Conservation (phyloP, 768 basidiomycete species). For the Phanerochaete carnosa region DNA sequence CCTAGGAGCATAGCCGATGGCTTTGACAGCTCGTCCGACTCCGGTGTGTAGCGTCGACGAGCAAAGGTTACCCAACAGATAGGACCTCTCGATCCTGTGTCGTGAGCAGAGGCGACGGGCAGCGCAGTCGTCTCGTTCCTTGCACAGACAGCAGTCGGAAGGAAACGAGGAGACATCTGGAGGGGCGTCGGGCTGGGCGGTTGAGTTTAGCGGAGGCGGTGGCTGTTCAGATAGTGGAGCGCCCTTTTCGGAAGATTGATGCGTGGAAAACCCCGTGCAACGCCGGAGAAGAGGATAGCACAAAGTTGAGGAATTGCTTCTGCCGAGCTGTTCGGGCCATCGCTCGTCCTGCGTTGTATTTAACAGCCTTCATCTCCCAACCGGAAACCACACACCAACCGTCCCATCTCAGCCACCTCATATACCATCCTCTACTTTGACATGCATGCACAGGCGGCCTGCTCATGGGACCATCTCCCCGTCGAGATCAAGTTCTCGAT, state of each 20-base stretch:
- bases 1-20: background rate
- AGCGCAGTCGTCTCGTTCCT: too few species aligned
- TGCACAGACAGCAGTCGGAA: too few species aligned
- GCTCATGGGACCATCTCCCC: conserved; percentile 55
- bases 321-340: background rate
- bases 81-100: too few species aligned
- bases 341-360: background rate
- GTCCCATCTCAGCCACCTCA: background rate
- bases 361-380: background rate
- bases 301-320: background rate
- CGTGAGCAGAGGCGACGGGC: too few species aligned
- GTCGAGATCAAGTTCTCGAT: conserved; percentile 63
- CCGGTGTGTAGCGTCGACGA: background rate
- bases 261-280: background rate
- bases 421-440: conserved; percentile 7
- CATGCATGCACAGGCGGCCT: conserved; percentile 1
- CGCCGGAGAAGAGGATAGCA: background rate
- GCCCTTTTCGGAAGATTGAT: background rate
- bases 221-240: background rate
- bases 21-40: conserved; percentile 5
- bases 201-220: background rate
- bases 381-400: background rate
- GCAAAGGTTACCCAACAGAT: background rate
- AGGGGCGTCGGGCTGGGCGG: background rate
- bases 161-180: background rate